Conservation (phyloP, 2,329 filamentous ascomycete species). For the Nothopassalora personata region DNA sequence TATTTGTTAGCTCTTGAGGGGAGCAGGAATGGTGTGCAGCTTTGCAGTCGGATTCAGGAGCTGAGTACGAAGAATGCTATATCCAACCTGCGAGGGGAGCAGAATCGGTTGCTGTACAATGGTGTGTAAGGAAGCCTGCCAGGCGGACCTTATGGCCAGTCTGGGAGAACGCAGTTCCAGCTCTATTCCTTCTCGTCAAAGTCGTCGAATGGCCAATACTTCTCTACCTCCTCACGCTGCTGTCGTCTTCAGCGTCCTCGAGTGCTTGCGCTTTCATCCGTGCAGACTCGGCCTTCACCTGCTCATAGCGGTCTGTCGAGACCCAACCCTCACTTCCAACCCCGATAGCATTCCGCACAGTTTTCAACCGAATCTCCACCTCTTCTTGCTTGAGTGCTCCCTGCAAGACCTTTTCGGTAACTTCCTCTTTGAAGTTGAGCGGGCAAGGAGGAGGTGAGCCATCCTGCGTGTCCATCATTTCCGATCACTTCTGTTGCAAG, state of each 20-base stretch:
- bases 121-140: background rate
- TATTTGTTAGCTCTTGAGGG: constrained; percentile 52
- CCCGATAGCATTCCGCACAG: constrained; percentile 16
- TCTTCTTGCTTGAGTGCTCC: constrained; percentile 19
- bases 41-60: constrained; percentile 44
- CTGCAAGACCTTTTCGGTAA: constrained; percentile 21
- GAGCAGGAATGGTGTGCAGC: constrained; percentile 36
- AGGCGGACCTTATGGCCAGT: too few species aligned
- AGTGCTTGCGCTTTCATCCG: constrained; percentile 25
- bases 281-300: constrained; percentile 8
- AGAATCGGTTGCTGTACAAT: background rate
- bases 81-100: constrained; percentile 31
- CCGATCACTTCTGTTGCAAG: constrained; percentile 9
- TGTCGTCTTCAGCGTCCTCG: constrained; percentile 13
- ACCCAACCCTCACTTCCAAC: constrained; percentile 25
- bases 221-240: constrained; percentile 14
- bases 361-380: constrained; percentile 25
- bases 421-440: constrained; percentile 12
- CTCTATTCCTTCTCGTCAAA: constrained; percentile 25
- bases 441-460: constrained; percentile 10
- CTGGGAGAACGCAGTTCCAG: too few species aligned
- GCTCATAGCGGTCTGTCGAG: constrained; percentile 19
- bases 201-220: constrained; percentile 27
- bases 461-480: background rate
- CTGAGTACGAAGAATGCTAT: constrained; percentile 40